These are phyloP conservation scores for Trichopus zeylanicus DNA, from an alignment of 116 monocot genomes.

Conservation along the genomic window DNA sequence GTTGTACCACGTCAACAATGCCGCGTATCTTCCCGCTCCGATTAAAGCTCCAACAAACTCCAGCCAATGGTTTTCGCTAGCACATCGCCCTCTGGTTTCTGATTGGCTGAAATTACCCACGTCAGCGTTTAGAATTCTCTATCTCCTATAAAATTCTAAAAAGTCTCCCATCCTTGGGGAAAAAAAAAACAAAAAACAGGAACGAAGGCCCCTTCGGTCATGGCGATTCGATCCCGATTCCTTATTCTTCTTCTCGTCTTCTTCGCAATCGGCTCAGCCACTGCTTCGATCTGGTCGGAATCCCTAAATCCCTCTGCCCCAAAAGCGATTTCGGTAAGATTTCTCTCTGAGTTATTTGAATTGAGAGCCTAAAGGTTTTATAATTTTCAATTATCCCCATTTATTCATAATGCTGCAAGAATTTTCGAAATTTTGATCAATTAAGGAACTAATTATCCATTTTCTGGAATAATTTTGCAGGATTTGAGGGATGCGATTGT, in stretches of 20 bases:
- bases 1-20: neutral
- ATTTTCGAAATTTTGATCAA: neutral
- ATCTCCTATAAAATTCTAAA: neutral
- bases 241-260: constrained; percentile 17
- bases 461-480: constrained; percentile 9
- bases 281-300: constrained; percentile 24
- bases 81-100: constrained; percentile 15
- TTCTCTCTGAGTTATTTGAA: neutral
- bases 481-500: constrained; percentile 80
- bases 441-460: neutral
- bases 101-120: constrained; percentile 18
- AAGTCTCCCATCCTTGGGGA: no score
- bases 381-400: no score
- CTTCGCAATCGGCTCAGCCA: constrained; percentile 16
- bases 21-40: neutral
- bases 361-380: neutral
- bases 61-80: constrained; percentile 1
- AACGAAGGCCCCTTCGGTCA: neutral
- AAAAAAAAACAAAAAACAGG: neutral
- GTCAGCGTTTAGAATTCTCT: constrained; percentile 11
- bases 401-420: no score
- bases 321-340: constrained; percentile 64
- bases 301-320: constrained; percentile 37
- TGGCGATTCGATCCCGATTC: constrained; percentile 33
- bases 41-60: constrained; percentile 3